A percentile compares a stretch with the other conserved stretches of the same genome.
Conservation (phyloP, 805 yeast species). For the Candida coquimbonensis region DNA sequence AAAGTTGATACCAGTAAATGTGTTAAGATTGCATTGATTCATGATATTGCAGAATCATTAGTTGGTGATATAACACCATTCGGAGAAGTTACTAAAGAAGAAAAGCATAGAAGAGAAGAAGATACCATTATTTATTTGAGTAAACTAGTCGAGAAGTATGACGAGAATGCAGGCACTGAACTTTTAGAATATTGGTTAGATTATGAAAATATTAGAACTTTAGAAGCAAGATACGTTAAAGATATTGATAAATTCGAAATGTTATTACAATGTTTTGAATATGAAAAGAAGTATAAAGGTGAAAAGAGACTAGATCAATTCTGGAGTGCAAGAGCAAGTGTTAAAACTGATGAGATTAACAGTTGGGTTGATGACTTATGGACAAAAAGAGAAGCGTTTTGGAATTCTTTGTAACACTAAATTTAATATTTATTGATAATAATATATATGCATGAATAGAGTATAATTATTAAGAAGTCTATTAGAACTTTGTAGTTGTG, state of each 20-base stretch:
- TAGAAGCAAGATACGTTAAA: slow-evolving; percentile 86
- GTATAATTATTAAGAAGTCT: too few relatives aligned
- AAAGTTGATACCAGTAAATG: slow-evolving; percentile 59
- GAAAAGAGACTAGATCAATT: slow-evolving; percentile 61
- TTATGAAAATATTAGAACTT: slow-evolving; percentile 75
- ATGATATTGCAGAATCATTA: slow-evolving; percentile 88
- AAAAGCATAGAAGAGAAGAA: slow-evolving; percentile 78
- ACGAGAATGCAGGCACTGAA: slow-evolving; percentile 53
- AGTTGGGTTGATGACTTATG: slow-evolving; percentile 59
- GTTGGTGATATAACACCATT: slow-evolving; percentile 94
- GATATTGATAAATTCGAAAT: slow-evolving; percentile 91
- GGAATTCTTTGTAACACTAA: slow-evolving; percentile 21
- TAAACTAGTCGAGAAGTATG: slow-evolving; percentile 56
- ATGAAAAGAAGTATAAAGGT: slow-evolving; percentile 60
- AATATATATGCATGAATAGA: too few relatives aligned
- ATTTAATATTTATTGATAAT: background rate
- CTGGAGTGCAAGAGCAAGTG: slow-evolving; percentile 49
- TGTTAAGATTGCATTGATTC: slow-evolving; percentile 80
- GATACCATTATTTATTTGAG: slow-evolving; percentile 64
- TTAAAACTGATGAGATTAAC: slow-evolving; percentile 67
- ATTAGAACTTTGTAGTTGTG: too few relatives aligned
- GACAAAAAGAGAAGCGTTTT: slow-evolving; percentile 36
- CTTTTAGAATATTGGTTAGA: slow-evolving; percentile 74
- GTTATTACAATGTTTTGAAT: slow-evolving; percentile 75
- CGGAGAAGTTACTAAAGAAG: slow-evolving; percentile 65